Base-by-base conservation (phyloP, 2,329 filamentous ascomycete species). In the Fusarium clavum region DNA sequence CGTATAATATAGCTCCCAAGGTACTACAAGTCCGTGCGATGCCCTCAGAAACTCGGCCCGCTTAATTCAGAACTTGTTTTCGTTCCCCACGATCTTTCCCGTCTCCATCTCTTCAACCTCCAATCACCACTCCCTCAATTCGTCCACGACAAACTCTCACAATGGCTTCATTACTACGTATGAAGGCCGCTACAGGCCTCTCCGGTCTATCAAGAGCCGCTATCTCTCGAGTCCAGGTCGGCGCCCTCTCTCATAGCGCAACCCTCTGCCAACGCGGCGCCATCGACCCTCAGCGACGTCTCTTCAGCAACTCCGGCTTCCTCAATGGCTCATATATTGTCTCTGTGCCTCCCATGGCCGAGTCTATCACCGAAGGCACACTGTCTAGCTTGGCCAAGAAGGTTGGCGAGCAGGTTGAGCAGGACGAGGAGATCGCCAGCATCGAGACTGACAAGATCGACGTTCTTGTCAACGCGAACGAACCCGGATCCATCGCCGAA, bases 391-490 rank as follows among this genome's bases (percentile, higher is more conserved):
- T 78, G 25, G 48, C 64, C 27, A 79, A 78, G 64, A 73, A 77
- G 63, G 55, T 78, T 5, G 77, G 77, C 45, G 77, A 79, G 32
- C 61, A 57, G 25, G 67, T 78, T 20, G 77, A 78, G 43, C 70
- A 68, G 29, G 77, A 78, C 45, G 77, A 79, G 47, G 77, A 78
- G 49, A 66, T 78, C 22, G 77, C 76, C 22, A 79, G 71, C 56
- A 78, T 78, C 59, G 77, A 78, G 66, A 78, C 77, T 3, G 77
- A 78, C 71, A 78, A 78, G 73, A 78, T 78, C 9, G 77, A 78
- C 43, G 69, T 78, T 25, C 69, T 77, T 3, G 77, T 78, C 13
- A 77, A 72, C 57, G 73, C 76, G 7, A 70, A 64, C 24, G 72
- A 78, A 45, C 61, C 61, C 8, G 77, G 71, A 16, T 59, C 72